These are phyloP conservation scores for Mortierella hygrophila DNA, from an alignment of 192 early-diverging fungal species.

Conservation along the genomic window DNA sequence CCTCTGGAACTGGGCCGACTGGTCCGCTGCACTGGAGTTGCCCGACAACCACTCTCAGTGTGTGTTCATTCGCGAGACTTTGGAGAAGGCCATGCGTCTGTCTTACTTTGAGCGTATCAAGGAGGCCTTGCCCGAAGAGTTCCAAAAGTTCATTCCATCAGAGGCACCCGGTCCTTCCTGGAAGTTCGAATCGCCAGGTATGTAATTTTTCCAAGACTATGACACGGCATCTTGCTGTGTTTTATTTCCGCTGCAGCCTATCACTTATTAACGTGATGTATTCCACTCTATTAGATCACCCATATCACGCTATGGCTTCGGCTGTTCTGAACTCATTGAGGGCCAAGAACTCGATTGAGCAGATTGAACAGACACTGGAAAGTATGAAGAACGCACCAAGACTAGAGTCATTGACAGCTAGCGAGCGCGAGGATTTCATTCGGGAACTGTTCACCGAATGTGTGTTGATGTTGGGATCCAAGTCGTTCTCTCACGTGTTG, in stretches of 20 bases:
- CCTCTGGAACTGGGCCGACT: conserved; percentile 90
- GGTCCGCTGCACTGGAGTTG: conserved; percentile 70
- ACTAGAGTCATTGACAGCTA: conserved; percentile 34
- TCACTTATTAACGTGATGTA: too few relatives aligned
- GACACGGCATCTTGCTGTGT: neutral
- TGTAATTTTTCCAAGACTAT: neutral
- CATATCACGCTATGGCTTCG: conserved; percentile 56
- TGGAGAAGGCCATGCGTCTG: conserved; percentile 88
- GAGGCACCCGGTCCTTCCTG: conserved; percentile 79
- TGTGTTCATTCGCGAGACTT: conserved; percentile 87
- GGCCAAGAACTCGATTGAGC: conserved; percentile 61
- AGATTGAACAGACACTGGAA: conserved; percentile 58
- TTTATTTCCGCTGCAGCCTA: neutral
- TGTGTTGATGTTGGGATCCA: conserved; percentile 89
- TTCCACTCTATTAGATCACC: conserved; percentile 38
- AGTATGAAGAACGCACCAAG: conserved; percentile 57
- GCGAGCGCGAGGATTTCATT: conserved; percentile 67
- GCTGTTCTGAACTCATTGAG: conserved; percentile 59
- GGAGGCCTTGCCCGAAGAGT: conserved; percentile 78
- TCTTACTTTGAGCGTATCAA: conserved; percentile 93
- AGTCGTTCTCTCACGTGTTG: conserved; percentile 94
- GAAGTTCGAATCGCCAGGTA: conserved; percentile 73
- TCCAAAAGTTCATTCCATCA: conserved; percentile 67
- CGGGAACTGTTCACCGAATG: conserved; percentile 85
- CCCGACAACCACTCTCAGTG: conserved; percentile 68